These are phyloP conservation scores for Astrephomene gubernaculifera DNA, from an alignment of 139 green algal species.

Conservation along the genomic window DNA sequence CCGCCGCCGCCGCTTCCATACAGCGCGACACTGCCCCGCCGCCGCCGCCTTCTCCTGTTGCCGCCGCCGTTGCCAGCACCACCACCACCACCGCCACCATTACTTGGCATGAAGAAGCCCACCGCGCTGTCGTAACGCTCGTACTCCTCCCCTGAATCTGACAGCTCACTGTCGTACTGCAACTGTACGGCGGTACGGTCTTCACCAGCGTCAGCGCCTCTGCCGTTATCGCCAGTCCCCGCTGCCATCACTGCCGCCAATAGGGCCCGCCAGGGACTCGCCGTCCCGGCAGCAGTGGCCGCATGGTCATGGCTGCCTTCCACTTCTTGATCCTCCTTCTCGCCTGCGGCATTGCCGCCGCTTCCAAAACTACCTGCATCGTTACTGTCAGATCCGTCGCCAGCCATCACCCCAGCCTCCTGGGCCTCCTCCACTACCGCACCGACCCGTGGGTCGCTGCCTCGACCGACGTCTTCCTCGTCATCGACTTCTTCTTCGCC, in stretches of 20 bases:
- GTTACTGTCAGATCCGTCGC: not conserved
- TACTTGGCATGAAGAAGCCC: not conserved
- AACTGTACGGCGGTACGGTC: not conserved
- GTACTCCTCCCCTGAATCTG: not conserved
- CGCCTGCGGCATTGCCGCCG: not conserved
- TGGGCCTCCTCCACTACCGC: not conserved
- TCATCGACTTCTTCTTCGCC: no score
- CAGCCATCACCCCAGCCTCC: not conserved
- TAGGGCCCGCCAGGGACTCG: not conserved
- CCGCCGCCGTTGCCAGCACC: not conserved
- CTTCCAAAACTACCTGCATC: not conserved
- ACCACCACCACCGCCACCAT: not conserved
- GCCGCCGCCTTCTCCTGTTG: no score
- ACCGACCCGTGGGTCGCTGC: not conserved
- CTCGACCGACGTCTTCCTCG: not conserved
- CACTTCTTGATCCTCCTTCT: not conserved
- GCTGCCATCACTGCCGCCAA: not conserved
- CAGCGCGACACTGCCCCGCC: no score
- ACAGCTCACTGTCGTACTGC: not conserved
- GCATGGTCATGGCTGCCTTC: not conserved
- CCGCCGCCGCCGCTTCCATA: not conserved
- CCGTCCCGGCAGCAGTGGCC: not conserved
- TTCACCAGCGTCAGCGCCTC: not conserved
- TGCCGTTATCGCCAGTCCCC: not conserved
- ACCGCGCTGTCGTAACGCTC: conserved; percentile 2